Percentiles rank a stretch among this genome's conserved stretches.
phyloP scores from a whole-genome alignment of 2,329 filamentous ascomycete genomes.

The Clarireedia homoeocarpa region DNA sequence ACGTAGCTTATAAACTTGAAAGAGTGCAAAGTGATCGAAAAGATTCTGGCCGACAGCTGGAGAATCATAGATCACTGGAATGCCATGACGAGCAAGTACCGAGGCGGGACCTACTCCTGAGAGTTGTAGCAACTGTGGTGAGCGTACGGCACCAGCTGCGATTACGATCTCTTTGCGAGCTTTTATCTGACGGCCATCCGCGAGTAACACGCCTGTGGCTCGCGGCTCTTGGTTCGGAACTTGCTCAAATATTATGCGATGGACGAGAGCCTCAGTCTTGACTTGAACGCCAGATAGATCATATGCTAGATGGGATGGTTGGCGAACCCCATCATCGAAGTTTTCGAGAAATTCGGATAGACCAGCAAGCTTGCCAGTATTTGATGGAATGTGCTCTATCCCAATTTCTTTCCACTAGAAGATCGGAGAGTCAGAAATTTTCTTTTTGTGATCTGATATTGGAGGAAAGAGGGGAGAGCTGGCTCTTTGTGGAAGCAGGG shows the following conservation, averaged over 20 bases:
- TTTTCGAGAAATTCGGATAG: constrained; percentile 28
- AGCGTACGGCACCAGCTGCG: neutral
- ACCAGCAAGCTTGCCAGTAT: constrained; percentile 26
- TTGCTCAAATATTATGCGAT: constrained; percentile 19
- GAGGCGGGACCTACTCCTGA: neutral
- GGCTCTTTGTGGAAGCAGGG: no score
- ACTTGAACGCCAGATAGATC: constrained; percentile 21
- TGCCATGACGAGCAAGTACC: neutral
- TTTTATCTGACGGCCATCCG: constrained; percentile 1
- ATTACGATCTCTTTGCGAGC: neutral
- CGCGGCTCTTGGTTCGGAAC: neutral
- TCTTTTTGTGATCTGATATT: no score
- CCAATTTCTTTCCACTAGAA: constrained; percentile 31
- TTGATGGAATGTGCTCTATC: constrained; percentile 21
- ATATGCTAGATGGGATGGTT: constrained; percentile 26
- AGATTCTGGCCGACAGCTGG: neutral
- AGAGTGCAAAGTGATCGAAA: neutral
- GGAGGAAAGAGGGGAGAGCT: no score
- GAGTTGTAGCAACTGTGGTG: neutral
- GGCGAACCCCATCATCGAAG: constrained; percentile 24
- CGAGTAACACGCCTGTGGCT: constrained; percentile 11
- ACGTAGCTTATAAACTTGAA: neutral
- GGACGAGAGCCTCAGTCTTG: constrained; percentile 21
- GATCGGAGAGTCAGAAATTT: no score
- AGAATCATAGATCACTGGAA: neutral